These are phyloP conservation scores for Yamadazyma conglobata DNA, from an alignment of 1,139 yeast genomes.

Conservation along the genomic window DNA sequence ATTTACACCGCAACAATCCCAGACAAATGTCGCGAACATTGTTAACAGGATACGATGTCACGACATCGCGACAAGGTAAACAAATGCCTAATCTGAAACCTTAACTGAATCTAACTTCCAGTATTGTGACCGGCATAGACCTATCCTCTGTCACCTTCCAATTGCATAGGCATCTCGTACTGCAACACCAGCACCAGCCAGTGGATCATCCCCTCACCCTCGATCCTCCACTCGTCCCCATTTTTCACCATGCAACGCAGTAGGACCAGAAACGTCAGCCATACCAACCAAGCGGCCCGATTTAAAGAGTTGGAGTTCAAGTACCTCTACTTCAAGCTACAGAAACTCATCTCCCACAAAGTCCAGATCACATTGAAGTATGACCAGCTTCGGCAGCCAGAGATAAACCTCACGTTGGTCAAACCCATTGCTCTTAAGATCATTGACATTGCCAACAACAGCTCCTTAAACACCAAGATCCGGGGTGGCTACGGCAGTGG, in stretches of 20 bases:
- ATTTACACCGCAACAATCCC: no score
- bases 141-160: no score
- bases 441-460: constrained; percentile 21
- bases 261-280: constrained; percentile 11
- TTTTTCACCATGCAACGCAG: constrained; percentile 2
- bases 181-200: no score
- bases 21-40: no score
- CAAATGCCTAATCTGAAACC: no score
- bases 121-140: no score
- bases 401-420: constrained; percentile 46
- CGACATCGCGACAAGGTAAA: no score
- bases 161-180: no score
- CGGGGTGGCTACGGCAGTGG: constrained; percentile 12
- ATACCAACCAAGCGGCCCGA: constrained; percentile 7
- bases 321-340: constrained; percentile 36
- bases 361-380: constrained; percentile 49
- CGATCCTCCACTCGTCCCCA: no score
- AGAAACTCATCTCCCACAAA: constrained; percentile 34
- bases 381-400: constrained; percentile 56
- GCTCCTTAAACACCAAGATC: constrained; percentile 10
- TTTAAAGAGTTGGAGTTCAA: constrained; percentile 32
- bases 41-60: no score
- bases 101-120: no score
- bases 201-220: no score
- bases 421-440: constrained; percentile 45